phyloP scores from a whole-genome alignment of 2,329 filamentous ascomycete species.

The Bisporella sp. region DNA sequence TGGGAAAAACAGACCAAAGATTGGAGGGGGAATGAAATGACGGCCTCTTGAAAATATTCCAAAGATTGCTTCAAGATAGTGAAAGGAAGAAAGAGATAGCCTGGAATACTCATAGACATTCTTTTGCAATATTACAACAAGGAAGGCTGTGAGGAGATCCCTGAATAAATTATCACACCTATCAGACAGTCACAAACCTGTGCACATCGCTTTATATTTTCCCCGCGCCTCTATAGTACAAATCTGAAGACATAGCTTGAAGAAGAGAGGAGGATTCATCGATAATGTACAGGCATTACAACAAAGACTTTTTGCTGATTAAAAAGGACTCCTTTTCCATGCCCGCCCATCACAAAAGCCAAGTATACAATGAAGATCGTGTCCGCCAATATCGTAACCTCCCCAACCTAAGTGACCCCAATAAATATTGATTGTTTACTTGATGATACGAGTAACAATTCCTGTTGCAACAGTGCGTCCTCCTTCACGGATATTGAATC shows the following conservation, averaged over 20 bases:
- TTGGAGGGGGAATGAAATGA: no score
- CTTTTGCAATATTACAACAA: no score
- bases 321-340: conserved; percentile 20
- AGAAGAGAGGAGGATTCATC: conserved; percentile 17
- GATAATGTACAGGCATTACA: conserved; percentile 14
- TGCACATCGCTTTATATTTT: conserved; percentile 10
- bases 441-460: conserved; percentile 66
- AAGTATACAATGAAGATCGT: conserved; percentile 17
- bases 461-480: conserved; percentile 83
- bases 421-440: conserved; percentile 24
- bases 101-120: no score
- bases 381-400: background rate
- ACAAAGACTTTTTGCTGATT: background rate
- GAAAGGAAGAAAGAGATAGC: no score
- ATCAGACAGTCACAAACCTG: no score
- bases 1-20: no score
- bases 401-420: no score
- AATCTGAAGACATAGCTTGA: conserved; percentile 17
- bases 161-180: no score
- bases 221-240: conserved; percentile 15
- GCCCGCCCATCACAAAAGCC: conserved; percentile 10
- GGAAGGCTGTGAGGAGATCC: no score
- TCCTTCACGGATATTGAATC: conserved; percentile 98
- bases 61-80: no score
- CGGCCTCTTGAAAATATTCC: no score